Conservation (phyloP, 1,284 basidiomycete genomes). For the Rhodotorula sp. region DNA sequence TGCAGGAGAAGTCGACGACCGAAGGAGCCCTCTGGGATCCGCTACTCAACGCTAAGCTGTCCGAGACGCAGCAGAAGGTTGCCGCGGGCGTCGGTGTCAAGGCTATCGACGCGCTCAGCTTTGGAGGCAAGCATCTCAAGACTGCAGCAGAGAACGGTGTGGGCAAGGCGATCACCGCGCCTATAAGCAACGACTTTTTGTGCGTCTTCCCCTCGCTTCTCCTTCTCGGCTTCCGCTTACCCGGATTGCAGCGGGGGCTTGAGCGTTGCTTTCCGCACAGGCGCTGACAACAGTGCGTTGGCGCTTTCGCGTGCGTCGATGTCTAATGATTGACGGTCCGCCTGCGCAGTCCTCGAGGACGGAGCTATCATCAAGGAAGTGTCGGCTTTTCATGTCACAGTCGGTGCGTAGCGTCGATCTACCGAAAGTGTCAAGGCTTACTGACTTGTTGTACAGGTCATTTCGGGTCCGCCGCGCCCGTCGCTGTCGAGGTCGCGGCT, state of each 20-base stretch:
- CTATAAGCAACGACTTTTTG: constrained; percentile 51
- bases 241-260: constrained; percentile 45
- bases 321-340: not conserved
- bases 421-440: no score
- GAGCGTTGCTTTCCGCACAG: constrained; percentile 63
- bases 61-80: constrained; percentile 10
- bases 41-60: constrained; percentile 11
- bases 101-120: constrained; percentile 71
- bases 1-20: constrained; percentile 22
- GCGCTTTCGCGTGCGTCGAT: not conserved
- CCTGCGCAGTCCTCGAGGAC: constrained; percentile 53
- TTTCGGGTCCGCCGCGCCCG: constrained; percentile 52
- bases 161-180: constrained; percentile 58
- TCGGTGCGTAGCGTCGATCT: no score
- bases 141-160: constrained; percentile 57
- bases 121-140: constrained; percentile 62
- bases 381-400: constrained; percentile 67
- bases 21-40: constrained; percentile 21
- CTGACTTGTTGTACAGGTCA: not conserved
- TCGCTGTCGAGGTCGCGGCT: constrained; percentile 65
- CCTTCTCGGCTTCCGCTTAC: constrained; percentile 38
- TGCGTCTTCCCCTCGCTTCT: constrained; percentile 52
- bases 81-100: constrained; percentile 29
- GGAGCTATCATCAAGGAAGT: constrained; percentile 67
- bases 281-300: constrained; percentile 56